Percentiles rank a stretch among this genome's conserved stretches.
Evolutionary conservation across 352 stramenopile species (phyloP).

Genomic region (Lagenidium sp.): DNA sequence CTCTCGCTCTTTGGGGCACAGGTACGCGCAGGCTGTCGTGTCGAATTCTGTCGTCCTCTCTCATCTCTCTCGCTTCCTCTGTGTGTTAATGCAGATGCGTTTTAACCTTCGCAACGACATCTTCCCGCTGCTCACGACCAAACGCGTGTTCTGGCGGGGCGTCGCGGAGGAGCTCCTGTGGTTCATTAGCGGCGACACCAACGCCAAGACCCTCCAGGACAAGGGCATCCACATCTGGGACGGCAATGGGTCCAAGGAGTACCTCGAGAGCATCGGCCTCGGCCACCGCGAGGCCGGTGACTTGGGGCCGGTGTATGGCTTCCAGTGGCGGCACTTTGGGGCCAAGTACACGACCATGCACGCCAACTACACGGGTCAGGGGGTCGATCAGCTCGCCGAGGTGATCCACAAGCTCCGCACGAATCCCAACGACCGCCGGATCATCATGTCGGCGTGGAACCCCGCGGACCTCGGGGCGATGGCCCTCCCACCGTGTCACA

Average conservation of each 20-base stretch:
- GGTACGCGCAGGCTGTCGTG: too few species aligned
- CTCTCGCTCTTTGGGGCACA: conserved; percentile 98
- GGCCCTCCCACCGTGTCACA: conserved; percentile 99
- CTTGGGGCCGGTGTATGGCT: conserved; percentile 95
- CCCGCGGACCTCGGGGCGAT: conserved; percentile 94
- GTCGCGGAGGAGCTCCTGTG: conserved; percentile 99
- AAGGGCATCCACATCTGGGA: conserved; percentile 99
- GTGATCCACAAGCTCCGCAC: conserved; percentile 97
- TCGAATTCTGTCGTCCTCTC: too few species aligned
- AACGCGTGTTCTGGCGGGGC: conserved; percentile 98
- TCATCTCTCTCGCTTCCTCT: conserved; percentile 3
- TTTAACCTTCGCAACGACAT: conserved; percentile 92
- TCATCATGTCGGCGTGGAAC: conserved; percentile 99
- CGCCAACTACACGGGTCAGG: conserved; percentile 96
- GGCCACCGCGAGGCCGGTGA: conserved; percentile 94
- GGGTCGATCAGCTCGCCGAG: conserved; percentile 97
- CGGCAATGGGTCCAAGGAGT: conserved; percentile 97
- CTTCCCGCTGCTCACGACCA: conserved; percentile 99
- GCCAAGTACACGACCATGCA: conserved; percentile 98
- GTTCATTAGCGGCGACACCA: conserved; percentile 98
- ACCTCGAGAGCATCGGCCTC: conserved; percentile 90
- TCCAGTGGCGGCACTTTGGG: conserved; percentile 99
- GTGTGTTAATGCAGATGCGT: conserved; percentile 70
- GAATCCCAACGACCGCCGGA: conserved; percentile 96
- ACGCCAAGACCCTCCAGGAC: conserved; percentile 92